These are phyloP conservation scores for Fusarium hostae DNA, from an alignment of 2,329 filamentous ascomycete species.

Conservation along the genomic window DNA sequence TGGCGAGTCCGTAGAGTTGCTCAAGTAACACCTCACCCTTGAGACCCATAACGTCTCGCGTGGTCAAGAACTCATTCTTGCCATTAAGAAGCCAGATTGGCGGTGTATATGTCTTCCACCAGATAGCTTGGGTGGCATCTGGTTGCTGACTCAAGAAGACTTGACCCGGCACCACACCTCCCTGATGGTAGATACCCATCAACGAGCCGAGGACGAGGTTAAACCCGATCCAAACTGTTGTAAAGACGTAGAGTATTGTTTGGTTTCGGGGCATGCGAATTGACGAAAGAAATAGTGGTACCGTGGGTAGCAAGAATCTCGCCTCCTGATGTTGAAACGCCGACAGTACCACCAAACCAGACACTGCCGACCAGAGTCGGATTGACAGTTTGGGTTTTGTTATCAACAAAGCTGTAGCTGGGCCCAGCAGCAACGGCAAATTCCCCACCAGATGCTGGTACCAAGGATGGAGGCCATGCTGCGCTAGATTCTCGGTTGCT, in stretches of 20 bases:
- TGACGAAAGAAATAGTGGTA: slow-evolving; percentile 81
- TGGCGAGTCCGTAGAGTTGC: slow-evolving; percentile 68
- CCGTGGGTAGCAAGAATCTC: slow-evolving; percentile 78
- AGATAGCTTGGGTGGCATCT: slow-evolving; percentile 75
- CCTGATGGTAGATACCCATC: slow-evolving; percentile 87
- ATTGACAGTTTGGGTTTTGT: slow-evolving; percentile 66
- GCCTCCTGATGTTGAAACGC: slow-evolving; percentile 84
- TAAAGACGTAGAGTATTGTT: slow-evolving; percentile 64
- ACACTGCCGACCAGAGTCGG: slow-evolving; percentile 77
- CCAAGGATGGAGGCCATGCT: slow-evolving; percentile 81
- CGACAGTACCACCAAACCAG: slow-evolving; percentile 76
- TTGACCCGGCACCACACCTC: slow-evolving; percentile 79
- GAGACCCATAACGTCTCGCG: slow-evolving; percentile 79
- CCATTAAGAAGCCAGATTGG: slow-evolving; percentile 83
- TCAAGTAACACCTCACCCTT: slow-evolving; percentile 68
- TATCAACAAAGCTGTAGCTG: slow-evolving; percentile 71
- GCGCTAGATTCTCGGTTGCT: slow-evolving; percentile 73
- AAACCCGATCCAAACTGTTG: slow-evolving; percentile 73
- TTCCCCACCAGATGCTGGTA: slow-evolving; percentile 81
- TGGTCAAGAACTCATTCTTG: slow-evolving; percentile 77
- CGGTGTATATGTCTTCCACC: slow-evolving; percentile 90
- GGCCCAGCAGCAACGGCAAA: slow-evolving; percentile 76
- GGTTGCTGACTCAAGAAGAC: slow-evolving; percentile 77
- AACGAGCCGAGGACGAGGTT: slow-evolving; percentile 74
- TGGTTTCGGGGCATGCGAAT: slow-evolving; percentile 71